phyloP scores from a whole-genome alignment of 345 rosid species.

The Boechera divaricarpa region DNA sequence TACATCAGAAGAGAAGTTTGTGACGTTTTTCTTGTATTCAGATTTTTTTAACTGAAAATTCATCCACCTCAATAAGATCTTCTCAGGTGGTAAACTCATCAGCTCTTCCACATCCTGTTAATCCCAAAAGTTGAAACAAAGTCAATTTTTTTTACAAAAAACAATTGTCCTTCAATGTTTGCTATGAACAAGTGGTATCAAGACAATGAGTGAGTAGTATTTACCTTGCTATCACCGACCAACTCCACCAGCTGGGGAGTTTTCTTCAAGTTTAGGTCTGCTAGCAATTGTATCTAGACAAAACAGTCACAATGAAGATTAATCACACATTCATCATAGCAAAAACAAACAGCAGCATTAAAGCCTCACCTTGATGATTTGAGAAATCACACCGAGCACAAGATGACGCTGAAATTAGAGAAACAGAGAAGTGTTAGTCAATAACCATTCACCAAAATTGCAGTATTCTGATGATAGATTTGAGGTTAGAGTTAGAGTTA shows the following conservation, averaged over 20 bases:
- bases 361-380: slow-evolving; percentile 81
- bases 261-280: slow-evolving; percentile 97
- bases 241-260: slow-evolving; percentile 94
- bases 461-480: neutral
- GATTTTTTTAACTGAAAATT: slow-evolving; percentile 89
- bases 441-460: slow-evolving; percentile 18
- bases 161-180: neutral
- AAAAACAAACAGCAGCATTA: neutral
- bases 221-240: slow-evolving; percentile 87
- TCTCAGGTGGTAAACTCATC: slow-evolving; percentile 98
- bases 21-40: slow-evolving; percentile 70
- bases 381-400: slow-evolving; percentile 94
- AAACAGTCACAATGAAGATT: slow-evolving; percentile 34
- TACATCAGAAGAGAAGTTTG: slow-evolving; percentile 95
- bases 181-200: neutral
- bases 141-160: neutral
- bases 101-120: slow-evolving; percentile 95
- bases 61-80: slow-evolving; percentile 97
- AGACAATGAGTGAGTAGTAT: slow-evolving; percentile 2
- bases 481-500: neutral
- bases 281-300: slow-evolving; percentile 88
- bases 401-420: slow-evolving; percentile 85
- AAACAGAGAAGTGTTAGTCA: slow-evolving; percentile 25
- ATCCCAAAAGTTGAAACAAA: slow-evolving; percentile 28
- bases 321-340: neutral